Evolutionary conservation across 2,329 filamentous ascomycete species (phyloP), one percentile per base, ranked within the genome.

Genomic region (Lachnellula occidentalis): DNA sequence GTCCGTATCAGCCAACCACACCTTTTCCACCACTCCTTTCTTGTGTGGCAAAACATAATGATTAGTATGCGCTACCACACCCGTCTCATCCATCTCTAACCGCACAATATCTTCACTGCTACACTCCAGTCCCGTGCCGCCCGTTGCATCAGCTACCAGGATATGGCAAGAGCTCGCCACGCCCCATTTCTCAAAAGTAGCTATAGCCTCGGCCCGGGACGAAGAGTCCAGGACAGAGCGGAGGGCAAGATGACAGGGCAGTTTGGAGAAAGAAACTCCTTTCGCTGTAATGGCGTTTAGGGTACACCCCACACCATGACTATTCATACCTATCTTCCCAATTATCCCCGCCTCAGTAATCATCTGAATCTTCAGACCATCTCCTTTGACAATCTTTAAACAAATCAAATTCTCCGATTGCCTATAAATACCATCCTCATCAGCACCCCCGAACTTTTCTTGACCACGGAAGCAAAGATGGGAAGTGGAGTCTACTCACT

Each of bases 221-320:
- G 43, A 49, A 57, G 74, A 75, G 46, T 82, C 77, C 7, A 83
- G 68, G 21, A 72, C 77, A 52, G 73, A 70, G 19, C 80, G 70
- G 17, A 83, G 70, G 0, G 73, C 79, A 12, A 83, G 68, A 67
- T 83, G 80, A 21, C 75, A 76, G 0, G 80, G 80, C n/a, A 82
- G 64, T 4, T 71, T 71, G 2, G 65, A 65, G 3, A 69, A 63
- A 53, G 76, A 69, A 41, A 80, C 70, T 0, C 79, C 79, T 34
- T 70, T 67, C 4, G 75, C 76, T 55, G 71, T 69, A 57, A 83
- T 78, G 3, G 80, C 80, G 61, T 83, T 83, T 37, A 82, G 69
- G 36, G 74, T 75, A 0, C 79, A 76, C 0, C 78, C 80, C 0
- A 83, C 78, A 3, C 79, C 78, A 0, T 62, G 58, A 39, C 68